Evolutionary conservation across 2,329 filamentous ascomycete genomes (phyloP).

Genomic region (Nemania bipapillata): DNA sequence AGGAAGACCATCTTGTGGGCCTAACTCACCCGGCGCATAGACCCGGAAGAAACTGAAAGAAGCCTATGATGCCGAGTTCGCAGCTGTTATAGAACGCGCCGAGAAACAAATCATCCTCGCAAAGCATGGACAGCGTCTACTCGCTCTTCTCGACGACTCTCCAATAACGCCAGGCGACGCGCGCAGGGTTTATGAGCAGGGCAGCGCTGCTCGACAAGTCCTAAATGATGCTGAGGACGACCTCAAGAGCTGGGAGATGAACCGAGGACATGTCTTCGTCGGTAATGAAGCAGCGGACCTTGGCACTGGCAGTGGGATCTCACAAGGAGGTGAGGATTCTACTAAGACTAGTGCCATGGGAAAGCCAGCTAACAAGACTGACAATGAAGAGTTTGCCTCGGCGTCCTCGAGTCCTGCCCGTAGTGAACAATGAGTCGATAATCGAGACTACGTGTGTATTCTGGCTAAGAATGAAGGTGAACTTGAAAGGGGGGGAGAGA

Average conservation of each 20-base stretch:
- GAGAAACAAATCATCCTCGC: slow-evolving; percentile 97
- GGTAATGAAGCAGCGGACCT: slow-evolving; percentile 21
- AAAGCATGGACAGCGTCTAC: slow-evolving; percentile 84
- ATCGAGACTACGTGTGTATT: background rate
- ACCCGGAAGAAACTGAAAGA: slow-evolving; percentile 97
- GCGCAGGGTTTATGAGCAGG: slow-evolving; percentile 73
- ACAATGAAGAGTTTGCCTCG: slow-evolving; percentile 32
- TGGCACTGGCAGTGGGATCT: slow-evolving; percentile 10
- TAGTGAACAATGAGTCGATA: background rate
- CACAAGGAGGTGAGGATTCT: slow-evolving; percentile 37
- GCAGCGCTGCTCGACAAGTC: slow-evolving; percentile 78
- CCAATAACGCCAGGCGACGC: slow-evolving; percentile 88
- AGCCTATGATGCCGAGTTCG: slow-evolving; percentile 87
- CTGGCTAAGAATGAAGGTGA: background rate
- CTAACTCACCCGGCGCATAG: slow-evolving; percentile 56
- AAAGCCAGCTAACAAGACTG: slow-evolving; percentile 31
- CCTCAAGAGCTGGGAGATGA: slow-evolving; percentile 75
- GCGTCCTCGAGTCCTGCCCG: slow-evolving; percentile 28
- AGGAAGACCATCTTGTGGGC: background rate
- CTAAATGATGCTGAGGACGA: slow-evolving; percentile 93
- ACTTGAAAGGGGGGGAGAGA: background rate
- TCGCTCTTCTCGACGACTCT: slow-evolving; percentile 87
- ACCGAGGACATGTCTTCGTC: slow-evolving; percentile 1
- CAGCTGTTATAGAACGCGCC: slow-evolving; percentile 90
- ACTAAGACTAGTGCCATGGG: slow-evolving; percentile 26